Evolutionary conservation across 805 yeast genomes (phyloP).

Genomic region (Zygosaccharomyces bisporus): DNA sequence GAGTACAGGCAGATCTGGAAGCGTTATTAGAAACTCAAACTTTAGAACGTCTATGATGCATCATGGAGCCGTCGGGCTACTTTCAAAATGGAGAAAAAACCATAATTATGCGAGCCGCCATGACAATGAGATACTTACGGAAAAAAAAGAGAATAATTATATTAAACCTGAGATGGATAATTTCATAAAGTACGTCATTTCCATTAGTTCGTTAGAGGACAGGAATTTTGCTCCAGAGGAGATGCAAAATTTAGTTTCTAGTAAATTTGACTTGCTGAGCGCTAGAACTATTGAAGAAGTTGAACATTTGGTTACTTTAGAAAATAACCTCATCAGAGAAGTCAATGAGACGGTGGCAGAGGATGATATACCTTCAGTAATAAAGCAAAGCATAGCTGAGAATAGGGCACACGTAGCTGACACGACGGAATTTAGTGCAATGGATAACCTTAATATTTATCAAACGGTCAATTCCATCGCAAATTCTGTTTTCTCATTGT

Average conservation of each 20-base stretch:
- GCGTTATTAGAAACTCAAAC: background rate
- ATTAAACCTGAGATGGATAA: slow-evolving; percentile 35
- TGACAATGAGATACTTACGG: background rate
- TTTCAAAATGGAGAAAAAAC: slow-evolving; percentile 33
- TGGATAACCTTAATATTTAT: slow-evolving; percentile 36
- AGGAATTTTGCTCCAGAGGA: slow-evolving; percentile 17
- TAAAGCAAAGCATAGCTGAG: background rate
- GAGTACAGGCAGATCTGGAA: slow-evolving; percentile 1
- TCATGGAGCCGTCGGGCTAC: slow-evolving; percentile 27
- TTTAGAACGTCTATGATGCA: slow-evolving; percentile 2
- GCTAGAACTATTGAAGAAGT: slow-evolving; percentile 70
- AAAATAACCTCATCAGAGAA: slow-evolving; percentile 37
- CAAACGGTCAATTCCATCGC: slow-evolving; percentile 36
- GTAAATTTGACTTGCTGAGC: slow-evolving; percentile 59
- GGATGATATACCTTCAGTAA: slow-evolving; percentile 2
- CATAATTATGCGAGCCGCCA: slow-evolving; percentile 15
- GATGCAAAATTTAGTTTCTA: slow-evolving; percentile 14
- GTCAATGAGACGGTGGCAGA: slow-evolving; percentile 14
- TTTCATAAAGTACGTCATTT: slow-evolving; percentile 37
- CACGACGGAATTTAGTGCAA: slow-evolving; percentile 24
- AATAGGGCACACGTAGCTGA: background rate
- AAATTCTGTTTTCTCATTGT: slow-evolving; percentile 34
- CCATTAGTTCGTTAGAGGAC: slow-evolving; percentile 33
- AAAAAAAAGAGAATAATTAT: slow-evolving; percentile 2
- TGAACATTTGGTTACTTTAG: slow-evolving; percentile 49